Evolutionary conservation across 176 grass and related monocot species (phyloP), one percentile per base, ranked within the genome.

Genomic region (Leersia perrieri): DNA sequence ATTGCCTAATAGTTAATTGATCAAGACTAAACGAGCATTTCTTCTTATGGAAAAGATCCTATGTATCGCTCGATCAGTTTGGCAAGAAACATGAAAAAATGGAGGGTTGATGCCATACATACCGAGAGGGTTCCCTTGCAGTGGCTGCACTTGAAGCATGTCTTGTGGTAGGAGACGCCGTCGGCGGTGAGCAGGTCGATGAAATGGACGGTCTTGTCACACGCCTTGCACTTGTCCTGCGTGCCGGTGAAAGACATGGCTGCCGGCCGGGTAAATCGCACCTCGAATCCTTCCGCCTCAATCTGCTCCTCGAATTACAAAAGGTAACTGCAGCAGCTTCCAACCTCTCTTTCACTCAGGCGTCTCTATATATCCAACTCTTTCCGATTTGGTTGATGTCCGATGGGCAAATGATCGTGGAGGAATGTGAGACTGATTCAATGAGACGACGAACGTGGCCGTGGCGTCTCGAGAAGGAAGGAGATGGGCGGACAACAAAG

Each of bases 221-320:
- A 98, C 57, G 88, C 92, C 62, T 73, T 84, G 92, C 95, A 98
- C 77, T 98, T 98, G 83, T 95, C 95, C 84, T 98, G 90, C 39
- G 92, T 98, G 70, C 95, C 95, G n/a, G 85, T 95, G 95, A 98
- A 98, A 82, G 95, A 98, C 95, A 94, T 95, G 78, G 81, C n/a
- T 38, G 42, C 13, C 13, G n/a, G 53, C n/a, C 53, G 51, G 45
- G 16, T 44, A 44, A 11, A 2, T 36, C 1, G 62, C 76, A 27
- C 79, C 53, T 60, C 10, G 68, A 82, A 60, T 23, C 39, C 38
- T 27, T 15, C 49, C 4, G 87, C 25, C 41, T 53, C 41, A 44
- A 40, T 25, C 31, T 41, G 27, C 18, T 16, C 68, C 22, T 22
- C 13, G 10, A 47, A 14, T 22, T 34, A 26, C 51, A 58, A 78